Base-by-base conservation (phyloP, 2,329 filamentous ascomycete genomes). In the Acephala macrosclerotiorum region DNA sequence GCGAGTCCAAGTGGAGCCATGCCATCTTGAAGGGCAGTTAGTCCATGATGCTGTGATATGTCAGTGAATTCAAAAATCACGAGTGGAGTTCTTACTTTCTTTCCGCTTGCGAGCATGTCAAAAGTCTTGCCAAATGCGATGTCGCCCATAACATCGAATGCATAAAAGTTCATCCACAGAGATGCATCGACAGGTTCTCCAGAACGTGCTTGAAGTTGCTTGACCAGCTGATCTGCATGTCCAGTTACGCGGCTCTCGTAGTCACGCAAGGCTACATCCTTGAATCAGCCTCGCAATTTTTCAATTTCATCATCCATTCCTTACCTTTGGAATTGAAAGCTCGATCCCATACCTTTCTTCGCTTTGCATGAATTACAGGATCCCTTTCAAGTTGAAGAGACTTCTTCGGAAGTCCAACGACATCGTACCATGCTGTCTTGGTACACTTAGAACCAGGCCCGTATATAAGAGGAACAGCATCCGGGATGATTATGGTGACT, bases 111-210 rank as follows among this genome's bases (percentile, higher is more conserved):
- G 8, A 73, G 22, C 66, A 71, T 72, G 33, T 69, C 62, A 61
- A 73, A 74, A 1, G 66, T 66, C 25, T 68, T 63, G 0, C 71
- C 68, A 61, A 73, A 73, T 14, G 67, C 71, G 25, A 74, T 53
- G 25, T 72, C 71, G 18, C 72, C 72, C 67, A 73, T 73, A 14
- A 72, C 66, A 62, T 74, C 72, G 55, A 73, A 74, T 1, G 65
- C 40, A 35, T 65, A 72, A 38, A 64, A 69, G 25, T 70, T 67
- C 38, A 72, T 70, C 70, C 68, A 72, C 22, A 62, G 22, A 35
- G 65, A 66, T 4, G 57, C 67, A 58, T 72, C 62, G 7, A 72
- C 22, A 16, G 69, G 18, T 25, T 69, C 66, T 3, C 71, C 72
- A 4, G 60, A n/a, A 25, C 53, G 57, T 8, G 57, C 56, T 35